Conservation (phyloP, 495 filamentous ascomycete species). For the Entonaema liquescens region DNA sequence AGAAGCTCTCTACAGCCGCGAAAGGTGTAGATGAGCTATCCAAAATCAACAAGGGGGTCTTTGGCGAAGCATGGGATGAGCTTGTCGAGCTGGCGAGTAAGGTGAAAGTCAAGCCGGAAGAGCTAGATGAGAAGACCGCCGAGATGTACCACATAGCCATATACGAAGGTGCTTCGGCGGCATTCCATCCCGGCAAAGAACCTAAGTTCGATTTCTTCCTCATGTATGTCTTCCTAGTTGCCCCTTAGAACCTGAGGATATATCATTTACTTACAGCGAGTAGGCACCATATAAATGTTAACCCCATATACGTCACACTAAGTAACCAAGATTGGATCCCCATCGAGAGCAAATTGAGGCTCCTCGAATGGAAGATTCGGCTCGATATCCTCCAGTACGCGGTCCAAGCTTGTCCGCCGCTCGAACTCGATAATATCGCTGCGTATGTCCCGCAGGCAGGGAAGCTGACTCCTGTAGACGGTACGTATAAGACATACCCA, state of each 20-base stretch:
- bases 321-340: conserved; percentile 54
- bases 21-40: conserved; percentile 61
- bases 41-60: conserved; percentile 72
- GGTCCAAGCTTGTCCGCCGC: conserved; percentile 64
- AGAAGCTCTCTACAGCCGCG: conserved; percentile 62
- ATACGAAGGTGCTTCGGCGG: conserved; percentile 67
- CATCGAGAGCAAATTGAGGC: conserved; percentile 61
- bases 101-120: conserved; percentile 66
- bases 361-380: conserved; percentile 80
- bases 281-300: conserved; percentile 56
- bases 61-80: conserved; percentile 67
- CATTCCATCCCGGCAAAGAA: conserved; percentile 68
- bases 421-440: conserved; percentile 63
- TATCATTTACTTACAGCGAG: neutral
- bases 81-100: conserved; percentile 67
- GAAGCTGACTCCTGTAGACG: neutral
- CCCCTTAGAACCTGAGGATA: neutral
- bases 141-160: conserved; percentile 79
- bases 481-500: neutral
- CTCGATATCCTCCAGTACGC: conserved; percentile 74
- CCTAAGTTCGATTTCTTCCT: conserved; percentile 85
- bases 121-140: conserved; percentile 71
- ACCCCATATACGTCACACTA: conserved; percentile 52
- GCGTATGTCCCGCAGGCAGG: conserved; percentile 58
- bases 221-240: conserved; percentile 56